Percentiles rank a stretch among this genome's conserved stretches.
Conservation (phyloP, 352 stramenopile genomes). For the Globisporangium echinulatum region DNA sequence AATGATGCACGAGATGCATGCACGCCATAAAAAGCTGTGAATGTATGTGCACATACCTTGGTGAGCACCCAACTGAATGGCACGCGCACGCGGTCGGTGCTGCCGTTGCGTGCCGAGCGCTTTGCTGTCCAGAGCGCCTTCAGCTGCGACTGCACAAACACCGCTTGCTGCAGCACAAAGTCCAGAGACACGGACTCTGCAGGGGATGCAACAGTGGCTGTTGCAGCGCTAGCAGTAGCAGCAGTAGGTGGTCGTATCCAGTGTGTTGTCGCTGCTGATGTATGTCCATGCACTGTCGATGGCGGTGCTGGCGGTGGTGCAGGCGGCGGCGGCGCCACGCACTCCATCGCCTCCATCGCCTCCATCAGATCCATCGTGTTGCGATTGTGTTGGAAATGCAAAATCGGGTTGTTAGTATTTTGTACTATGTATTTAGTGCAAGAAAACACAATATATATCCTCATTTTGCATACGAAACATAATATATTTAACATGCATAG, state of each 20-base stretch:
- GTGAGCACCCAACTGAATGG: slow-evolving; percentile 57
- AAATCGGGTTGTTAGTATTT: too few relatives aligned
- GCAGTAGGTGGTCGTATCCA: not conserved
- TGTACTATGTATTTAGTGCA: too few relatives aligned
- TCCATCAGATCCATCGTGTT: slow-evolving; percentile 54
- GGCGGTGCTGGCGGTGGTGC: not conserved
- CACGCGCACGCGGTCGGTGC: slow-evolving; percentile 12
- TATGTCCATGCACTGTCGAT: not conserved
- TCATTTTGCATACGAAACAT: too few relatives aligned
- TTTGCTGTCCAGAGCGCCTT: slow-evolving; percentile 33
- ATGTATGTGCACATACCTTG: slow-evolving; percentile 16
- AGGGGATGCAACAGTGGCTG: not conserved
- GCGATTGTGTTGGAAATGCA: too few relatives aligned
- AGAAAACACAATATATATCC: too few relatives aligned
- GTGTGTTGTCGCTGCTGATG: not conserved
- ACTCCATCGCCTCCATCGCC: slow-evolving; percentile 45
- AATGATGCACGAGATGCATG: too few relatives aligned
- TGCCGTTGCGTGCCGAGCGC: slow-evolving; percentile 5
- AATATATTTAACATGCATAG: too few relatives aligned
- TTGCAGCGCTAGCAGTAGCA: too few relatives aligned
- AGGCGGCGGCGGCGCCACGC: not conserved
- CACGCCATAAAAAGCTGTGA: too few relatives aligned
- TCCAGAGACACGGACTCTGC: slow-evolving; percentile 11
- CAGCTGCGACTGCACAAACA: slow-evolving; percentile 32
- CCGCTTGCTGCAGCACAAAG: slow-evolving; percentile 42